A percentile compares a stretch with the other conserved stretches of the same genome.
Conservation (phyloP, 2,329 filamentous ascomycete genomes). For the Pyrenophora teres region DNA sequence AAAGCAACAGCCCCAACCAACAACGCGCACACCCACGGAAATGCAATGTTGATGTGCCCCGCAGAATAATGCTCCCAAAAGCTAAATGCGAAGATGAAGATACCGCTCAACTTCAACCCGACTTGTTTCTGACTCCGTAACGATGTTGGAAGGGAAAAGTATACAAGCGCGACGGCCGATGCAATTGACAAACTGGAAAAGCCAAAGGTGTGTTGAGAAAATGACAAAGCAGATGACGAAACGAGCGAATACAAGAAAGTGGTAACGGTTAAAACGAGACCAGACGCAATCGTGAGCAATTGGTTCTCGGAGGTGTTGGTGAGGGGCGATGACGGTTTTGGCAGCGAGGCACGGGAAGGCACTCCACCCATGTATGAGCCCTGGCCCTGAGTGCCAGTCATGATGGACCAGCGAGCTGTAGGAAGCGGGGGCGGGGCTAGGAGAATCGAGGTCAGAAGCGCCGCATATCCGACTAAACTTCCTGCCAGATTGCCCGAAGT, state of each 20-base stretch:
- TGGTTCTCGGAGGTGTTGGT: slow-evolving; percentile 48
- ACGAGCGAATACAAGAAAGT: slow-evolving; percentile 46
- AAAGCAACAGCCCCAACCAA: slow-evolving; percentile 48
- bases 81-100: slow-evolving; percentile 30
- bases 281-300: slow-evolving; percentile 50
- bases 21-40: slow-evolving; percentile 35
- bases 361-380: slow-evolving; percentile 29
- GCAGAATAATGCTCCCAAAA: slow-evolving; percentile 29
- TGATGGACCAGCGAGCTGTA: slow-evolving; percentile 38
- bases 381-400: slow-evolving; percentile 29
- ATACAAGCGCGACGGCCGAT: slow-evolving; percentile 50
- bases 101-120: slow-evolving; percentile 39
- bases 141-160: slow-evolving; percentile 49
- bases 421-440: slow-evolving; percentile 57
- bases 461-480: slow-evolving; percentile 53
- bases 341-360: slow-evolving; percentile 31
- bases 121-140: slow-evolving; percentile 46
- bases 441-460: slow-evolving; percentile 53
- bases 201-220: slow-evolving; percentile 38
- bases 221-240: slow-evolving; percentile 38
- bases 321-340: slow-evolving; percentile 43
- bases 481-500: slow-evolving; percentile 23
- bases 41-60: slow-evolving; percentile 18
- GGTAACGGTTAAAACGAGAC: slow-evolving; percentile 42
- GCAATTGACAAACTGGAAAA: slow-evolving; percentile 51